Conservation (phyloP, 768 basidiomycete species). For the Lactifluus rugatus region DNA sequence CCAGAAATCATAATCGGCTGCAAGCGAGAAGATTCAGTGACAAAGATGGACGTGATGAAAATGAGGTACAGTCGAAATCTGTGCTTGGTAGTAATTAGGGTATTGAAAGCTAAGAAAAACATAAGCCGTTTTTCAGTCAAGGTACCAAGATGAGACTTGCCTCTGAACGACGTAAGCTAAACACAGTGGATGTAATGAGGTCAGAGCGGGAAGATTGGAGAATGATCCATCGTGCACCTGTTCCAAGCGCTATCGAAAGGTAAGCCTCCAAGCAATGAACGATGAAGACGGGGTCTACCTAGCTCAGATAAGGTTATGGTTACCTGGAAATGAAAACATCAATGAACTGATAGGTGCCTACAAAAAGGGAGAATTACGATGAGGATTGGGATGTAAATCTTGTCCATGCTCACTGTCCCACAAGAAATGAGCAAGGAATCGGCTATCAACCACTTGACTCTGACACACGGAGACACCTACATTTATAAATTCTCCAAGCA, state of each 20-base stretch:
- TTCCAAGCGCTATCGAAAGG: neutral
- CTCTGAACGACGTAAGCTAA: neutral
- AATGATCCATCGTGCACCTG: neutral
- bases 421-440: neutral
- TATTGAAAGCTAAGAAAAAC: neutral
- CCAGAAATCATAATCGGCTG: neutral
- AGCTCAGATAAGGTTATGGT: neutral
- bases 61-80: neutral
- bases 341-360: neutral
- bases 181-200: neutral
- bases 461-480: neutral
- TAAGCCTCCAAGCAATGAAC: neutral
- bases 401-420: slow-evolving; percentile 2
- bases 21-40: neutral
- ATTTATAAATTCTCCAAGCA: slow-evolving; percentile 3
- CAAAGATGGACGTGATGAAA: neutral
- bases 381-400: neutral
- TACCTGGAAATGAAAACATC: neutral
- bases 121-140: neutral
- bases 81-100: neutral
- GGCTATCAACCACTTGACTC: neutral
- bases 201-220: neutral
- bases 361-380: neutral
- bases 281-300: neutral
- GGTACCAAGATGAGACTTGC: neutral